Evolutionary conservation across 495 filamentous ascomycete genomes (phyloP), one percentile per base, ranked within the genome.

Genomic region (Lasiosphaeriaceae sp.): DNA sequence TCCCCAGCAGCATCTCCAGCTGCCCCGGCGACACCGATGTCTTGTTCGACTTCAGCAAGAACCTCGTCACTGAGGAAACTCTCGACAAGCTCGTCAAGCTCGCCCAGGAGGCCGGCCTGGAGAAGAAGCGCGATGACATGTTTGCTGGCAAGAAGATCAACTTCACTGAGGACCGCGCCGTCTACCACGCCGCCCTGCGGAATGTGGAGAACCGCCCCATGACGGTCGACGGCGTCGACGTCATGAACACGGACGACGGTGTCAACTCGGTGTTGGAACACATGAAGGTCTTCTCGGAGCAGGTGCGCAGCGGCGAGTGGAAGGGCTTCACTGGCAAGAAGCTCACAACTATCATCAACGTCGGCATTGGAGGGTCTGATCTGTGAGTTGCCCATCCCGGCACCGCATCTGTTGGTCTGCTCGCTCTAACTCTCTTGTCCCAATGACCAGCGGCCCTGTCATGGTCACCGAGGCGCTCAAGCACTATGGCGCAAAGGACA

Each of bases 31-130:
- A 67, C 54, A 76, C 72, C 52, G 90, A 97, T 58, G 93, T 90
- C 69, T 82, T 97, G 35, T 98, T 97, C 72, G 94, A 98, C 75
- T 98, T 96, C 82, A 92, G 88, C 77, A 98, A 98, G 85, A 98
- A 98, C 81, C 90, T 97, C 74, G 73, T 98, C 56, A 96, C 86
- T 57, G 90, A 96, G 52, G 90, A 96, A 70, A 98, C 94, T 4
- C 74, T 97, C n/a, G 77, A 83, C 52, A 77, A 95, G 50, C 78
- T 98, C 39, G 81, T 96, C 59, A 80, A 94, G 77, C 83, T 98
- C 22, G 94, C 94, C 56, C 84, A 94, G 77, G 88, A 97, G 74
- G 92, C 92, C 52, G 83, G 85, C 62, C 67, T 98, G 24, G 94
- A 97, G 80, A 80, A 93, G 78, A 89, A 97, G 58, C 86, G 92